phyloP scores from a whole-genome alignment of 1,139 yeast genomes.

The Yamadazyma trypodendri region DNA sequence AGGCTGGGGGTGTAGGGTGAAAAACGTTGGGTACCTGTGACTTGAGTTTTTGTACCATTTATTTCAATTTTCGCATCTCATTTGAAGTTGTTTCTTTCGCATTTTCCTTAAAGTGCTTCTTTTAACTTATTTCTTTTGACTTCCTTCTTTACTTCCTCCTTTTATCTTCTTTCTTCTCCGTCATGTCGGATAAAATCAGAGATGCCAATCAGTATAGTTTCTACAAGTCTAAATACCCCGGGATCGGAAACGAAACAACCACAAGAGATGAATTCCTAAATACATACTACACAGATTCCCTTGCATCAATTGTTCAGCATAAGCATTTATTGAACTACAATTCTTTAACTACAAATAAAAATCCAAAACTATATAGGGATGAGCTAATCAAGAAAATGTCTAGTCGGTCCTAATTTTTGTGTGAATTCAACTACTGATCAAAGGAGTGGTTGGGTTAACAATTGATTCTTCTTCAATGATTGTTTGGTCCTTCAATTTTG shows the following conservation, averaged over 20 bases:
- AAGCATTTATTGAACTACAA: conserved; percentile 63
- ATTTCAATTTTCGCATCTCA: too few species aligned
- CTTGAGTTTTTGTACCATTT: too few species aligned
- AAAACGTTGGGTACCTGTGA: too few species aligned
- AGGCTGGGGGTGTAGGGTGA: too few species aligned
- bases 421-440: conserved; percentile 16
- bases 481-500: conserved; percentile 14
- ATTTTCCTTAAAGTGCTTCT: too few species aligned
- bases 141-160: too few species aligned
- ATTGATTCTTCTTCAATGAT: conserved; percentile 16
- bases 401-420: not conserved
- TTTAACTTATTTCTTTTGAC: too few species aligned
- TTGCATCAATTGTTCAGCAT: conserved; percentile 70
- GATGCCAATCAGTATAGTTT: conserved; percentile 63
- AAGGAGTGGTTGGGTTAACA: conserved; percentile 25
- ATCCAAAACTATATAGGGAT: conserved; percentile 47
- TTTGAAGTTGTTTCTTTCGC: too few species aligned
- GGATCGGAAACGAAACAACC: conserved; percentile 72
- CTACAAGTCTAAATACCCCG: conserved; percentile 62
- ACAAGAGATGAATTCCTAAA: conserved; percentile 43
- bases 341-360: conserved; percentile 60
- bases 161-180: too few species aligned
- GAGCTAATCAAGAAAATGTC: conserved; percentile 62
- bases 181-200: conserved; percentile 66
- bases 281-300: conserved; percentile 73